Conservation (phyloP, 208 protist genomes). For the Crithidia bombi region DNA sequence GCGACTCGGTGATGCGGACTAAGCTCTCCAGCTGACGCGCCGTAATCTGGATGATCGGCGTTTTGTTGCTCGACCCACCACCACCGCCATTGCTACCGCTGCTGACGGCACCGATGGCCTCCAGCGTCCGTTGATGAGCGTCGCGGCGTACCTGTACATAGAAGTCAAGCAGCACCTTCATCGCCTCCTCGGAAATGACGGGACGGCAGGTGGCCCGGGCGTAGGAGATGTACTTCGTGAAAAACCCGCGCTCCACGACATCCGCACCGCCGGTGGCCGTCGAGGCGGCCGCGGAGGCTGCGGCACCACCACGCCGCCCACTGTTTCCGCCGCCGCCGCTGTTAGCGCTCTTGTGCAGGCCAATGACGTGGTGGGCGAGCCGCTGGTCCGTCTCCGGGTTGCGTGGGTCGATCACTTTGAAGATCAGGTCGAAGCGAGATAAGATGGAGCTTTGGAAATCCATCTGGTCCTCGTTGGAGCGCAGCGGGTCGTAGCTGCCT, state of each 20-base stretch:
- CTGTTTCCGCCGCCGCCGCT: slow-evolving; percentile 9
- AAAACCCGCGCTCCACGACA: slow-evolving; percentile 75
- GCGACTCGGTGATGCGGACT: slow-evolving; percentile 97
- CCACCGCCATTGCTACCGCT: slow-evolving; percentile 17
- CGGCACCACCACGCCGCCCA: slow-evolving; percentile 37
- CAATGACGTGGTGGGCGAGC: slow-evolving; percentile 97
- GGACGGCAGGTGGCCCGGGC: slow-evolving; percentile 89
- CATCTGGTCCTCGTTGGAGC: slow-evolving; percentile 93
- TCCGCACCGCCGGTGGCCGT: slow-evolving; percentile 5
- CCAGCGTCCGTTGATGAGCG: slow-evolving; percentile 76
- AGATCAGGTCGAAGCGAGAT: slow-evolving; percentile 99
- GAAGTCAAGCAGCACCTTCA: slow-evolving; percentile 93
- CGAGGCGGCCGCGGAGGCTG: slow-evolving; percentile 46
- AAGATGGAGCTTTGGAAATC: slow-evolving; percentile 99
- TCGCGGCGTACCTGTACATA: slow-evolving; percentile 95
- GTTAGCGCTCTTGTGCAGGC: slow-evolving; percentile 94
- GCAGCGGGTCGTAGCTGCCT: slow-evolving; percentile 92
- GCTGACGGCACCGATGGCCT: slow-evolving; percentile 38
- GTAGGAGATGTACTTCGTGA: slow-evolving; percentile 97
- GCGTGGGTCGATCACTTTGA: slow-evolving; percentile 98
- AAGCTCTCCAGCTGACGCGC: slow-evolving; percentile 96
- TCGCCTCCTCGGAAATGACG: slow-evolving; percentile 92
- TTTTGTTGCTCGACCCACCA: slow-evolving; percentile 35
- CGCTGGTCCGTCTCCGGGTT: slow-evolving; percentile 93
- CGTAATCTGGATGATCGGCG: slow-evolving; percentile 95